A percentile compares a stretch with the other conserved stretches of the same genome.
Evolutionary conservation across 2,329 filamentous ascomycete genomes (phyloP).

Genomic region (Ophiognomonia clavigignenti-juglandacearum): DNA sequence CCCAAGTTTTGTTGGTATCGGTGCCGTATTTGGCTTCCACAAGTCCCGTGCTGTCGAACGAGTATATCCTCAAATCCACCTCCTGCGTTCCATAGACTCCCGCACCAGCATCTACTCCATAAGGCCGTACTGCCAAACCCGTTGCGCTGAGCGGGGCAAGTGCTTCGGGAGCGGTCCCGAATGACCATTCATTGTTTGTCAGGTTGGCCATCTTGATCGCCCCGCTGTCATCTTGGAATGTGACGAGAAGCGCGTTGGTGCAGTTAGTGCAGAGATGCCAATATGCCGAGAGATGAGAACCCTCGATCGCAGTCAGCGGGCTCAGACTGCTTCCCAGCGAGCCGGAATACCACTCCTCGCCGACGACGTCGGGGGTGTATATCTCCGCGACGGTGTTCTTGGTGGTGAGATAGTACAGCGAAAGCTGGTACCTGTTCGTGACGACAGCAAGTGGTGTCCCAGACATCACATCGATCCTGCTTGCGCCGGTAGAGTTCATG

Average conservation of each 20-base stretch:
- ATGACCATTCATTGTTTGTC: conserved; percentile 4
- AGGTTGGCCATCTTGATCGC: conserved; percentile 3
- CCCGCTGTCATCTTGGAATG: conserved; percentile 1
- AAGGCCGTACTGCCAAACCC: neutral
- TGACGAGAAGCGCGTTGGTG: conserved; percentile 1
- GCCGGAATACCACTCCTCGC: conserved; percentile 1
- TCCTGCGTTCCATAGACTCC: neutral
- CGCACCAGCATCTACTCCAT: neutral
- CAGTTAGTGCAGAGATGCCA: conserved; percentile 10
- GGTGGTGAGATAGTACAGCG: conserved; percentile 11
- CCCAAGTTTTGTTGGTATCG: conserved; percentile 4
- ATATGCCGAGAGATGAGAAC: conserved; percentile 1
- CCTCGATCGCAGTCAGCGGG: neutral
- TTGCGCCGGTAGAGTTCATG: conserved; percentile 3
- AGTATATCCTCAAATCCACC: neutral
- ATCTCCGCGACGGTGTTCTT: conserved; percentile 3
- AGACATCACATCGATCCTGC: neutral
- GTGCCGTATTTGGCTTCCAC: conserved; percentile 1
- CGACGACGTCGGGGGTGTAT: conserved; percentile 2
- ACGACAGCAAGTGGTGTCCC: conserved; percentile 7
- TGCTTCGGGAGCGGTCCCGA: neutral
- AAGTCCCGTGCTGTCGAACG: neutral
- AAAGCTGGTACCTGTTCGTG: conserved; percentile 4
- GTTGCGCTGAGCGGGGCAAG: neutral
- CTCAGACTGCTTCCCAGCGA: neutral